These are phyloP conservation scores for Diaporthe sp. DNA, from an alignment of 2,329 filamentous ascomycete species.

Conservation along the genomic window DNA sequence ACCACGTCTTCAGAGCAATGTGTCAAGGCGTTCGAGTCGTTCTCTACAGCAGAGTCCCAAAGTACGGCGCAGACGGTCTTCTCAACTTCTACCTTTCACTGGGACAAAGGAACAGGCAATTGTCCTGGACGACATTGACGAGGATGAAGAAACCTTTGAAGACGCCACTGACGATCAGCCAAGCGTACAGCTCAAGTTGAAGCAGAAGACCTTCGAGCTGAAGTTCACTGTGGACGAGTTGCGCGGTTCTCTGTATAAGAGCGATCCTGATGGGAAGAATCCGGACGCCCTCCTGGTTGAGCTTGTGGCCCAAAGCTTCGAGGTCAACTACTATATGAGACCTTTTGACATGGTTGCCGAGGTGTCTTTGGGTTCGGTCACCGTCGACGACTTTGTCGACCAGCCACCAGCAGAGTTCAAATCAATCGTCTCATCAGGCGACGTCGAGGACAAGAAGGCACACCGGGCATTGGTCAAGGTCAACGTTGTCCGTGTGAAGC, in stretches of 20 bases:
- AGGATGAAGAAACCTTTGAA: slow-evolving; percentile 76
- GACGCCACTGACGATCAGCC: slow-evolving; percentile 72
- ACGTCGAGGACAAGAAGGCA: slow-evolving; percentile 78
- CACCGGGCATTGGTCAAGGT: slow-evolving; percentile 88
- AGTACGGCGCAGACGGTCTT: slow-evolving; percentile 62
- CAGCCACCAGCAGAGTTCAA: slow-evolving; percentile 92
- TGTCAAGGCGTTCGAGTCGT: slow-evolving; percentile 52
- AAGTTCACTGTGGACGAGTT: slow-evolving; percentile 96
- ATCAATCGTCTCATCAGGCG: slow-evolving; percentile 92
- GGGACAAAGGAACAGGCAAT: slow-evolving; percentile 77
- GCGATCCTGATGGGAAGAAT: slow-evolving; percentile 82
- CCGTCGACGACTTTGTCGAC: slow-evolving; percentile 95
- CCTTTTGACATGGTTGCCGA: slow-evolving; percentile 95
- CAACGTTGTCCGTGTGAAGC: slow-evolving; percentile 91
- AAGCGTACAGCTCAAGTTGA: slow-evolving; percentile 76
- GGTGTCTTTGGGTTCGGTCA: slow-evolving; percentile 87
- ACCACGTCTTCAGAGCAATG: slow-evolving; percentile 61
- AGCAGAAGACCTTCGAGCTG: slow-evolving; percentile 95
- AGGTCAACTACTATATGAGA: slow-evolving; percentile 87
- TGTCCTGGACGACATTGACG: slow-evolving; percentile 82
- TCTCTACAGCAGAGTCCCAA: slow-evolving; percentile 51
- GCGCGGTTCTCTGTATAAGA: slow-evolving; percentile 91
- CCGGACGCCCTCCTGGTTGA: slow-evolving; percentile 90
- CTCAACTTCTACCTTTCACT: slow-evolving; percentile 77
- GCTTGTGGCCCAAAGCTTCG: slow-evolving; percentile 89